Evolutionary conservation across 1,284 basidiomycete species (phyloP), one percentile per base, ranked within the genome.

Genomic region (Trametes sp.): DNA sequence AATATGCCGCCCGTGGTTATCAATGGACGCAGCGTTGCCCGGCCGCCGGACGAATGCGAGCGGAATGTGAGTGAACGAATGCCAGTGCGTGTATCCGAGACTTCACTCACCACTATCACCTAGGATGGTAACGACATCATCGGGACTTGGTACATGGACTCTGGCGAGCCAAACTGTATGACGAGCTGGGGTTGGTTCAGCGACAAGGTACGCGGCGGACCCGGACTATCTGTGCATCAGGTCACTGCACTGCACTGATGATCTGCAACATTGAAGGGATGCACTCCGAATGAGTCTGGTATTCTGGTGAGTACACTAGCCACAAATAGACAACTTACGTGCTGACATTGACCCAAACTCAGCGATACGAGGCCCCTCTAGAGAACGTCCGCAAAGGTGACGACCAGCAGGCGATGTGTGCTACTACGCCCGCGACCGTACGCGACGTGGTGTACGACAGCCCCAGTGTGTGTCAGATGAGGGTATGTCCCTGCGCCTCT

Each of bases 61-160:
- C 55, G 55, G 35, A 54, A 57, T 46, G 60, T 67, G 50, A 58
- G 62, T 57, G 13, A 9, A 1, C 42, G 24, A 3, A 35, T 10
- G 8, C 21, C 38, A n/a, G 38, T 9, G 4, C 10, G 42, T 24
- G 21, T 14, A 26, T 38, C 36, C 11, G 7, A 4, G 9, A n/a
- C n/a, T n/a, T n/a, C n/a, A n/a, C n/a, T n/a, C n/a, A n/a, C n/a
- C n/a, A n/a, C n/a, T n/a, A n/a, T n/a, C n/a, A n/a, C n/a, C n/a
- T n/a, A 38, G 61, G 61, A 44, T 36, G 31, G 60, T 38, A 44
- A 51, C 42, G 63, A 66, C 2, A 57, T 70, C 10, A 58, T 63
- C 16, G 70, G 67, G 5, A 61, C 58, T 38, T 73, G 71, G 70
- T 59, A 54, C 16, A 53, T 73, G 4, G 60, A 68, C 35, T 68